Evolutionary conservation across 306 rosid species (phyloP).

Genomic region (Astragalus membranaceus): DNA sequence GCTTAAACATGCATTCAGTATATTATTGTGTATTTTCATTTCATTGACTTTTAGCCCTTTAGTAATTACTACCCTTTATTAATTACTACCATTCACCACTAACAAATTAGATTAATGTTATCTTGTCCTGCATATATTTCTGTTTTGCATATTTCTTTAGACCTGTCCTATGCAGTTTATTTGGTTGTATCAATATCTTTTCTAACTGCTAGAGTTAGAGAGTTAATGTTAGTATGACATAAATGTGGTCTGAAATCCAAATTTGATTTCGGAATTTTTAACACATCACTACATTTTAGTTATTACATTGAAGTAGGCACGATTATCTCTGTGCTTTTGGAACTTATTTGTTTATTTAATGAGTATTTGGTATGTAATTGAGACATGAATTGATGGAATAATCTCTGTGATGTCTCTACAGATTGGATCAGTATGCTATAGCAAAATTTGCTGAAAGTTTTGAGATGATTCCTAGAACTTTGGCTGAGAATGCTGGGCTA

Average conservation of each 20-base stretch:
- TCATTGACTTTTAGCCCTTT: background rate
- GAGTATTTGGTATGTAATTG: background rate
- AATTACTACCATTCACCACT: too few species aligned
- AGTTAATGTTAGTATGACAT: background rate
- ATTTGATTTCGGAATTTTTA: background rate
- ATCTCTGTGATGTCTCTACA: slow-evolving; percentile 31
- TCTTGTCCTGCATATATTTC: background rate
- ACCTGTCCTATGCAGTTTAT: background rate
- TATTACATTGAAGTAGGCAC: background rate
- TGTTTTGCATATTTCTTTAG: background rate
- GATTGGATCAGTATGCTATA: slow-evolving; percentile 97
- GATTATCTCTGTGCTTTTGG: background rate
- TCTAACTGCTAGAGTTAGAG: background rate
- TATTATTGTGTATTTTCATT: background rate
- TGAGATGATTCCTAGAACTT: slow-evolving; percentile 88
- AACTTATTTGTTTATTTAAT: background rate
- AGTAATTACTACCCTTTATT: too few species aligned
- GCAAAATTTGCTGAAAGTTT: slow-evolving; percentile 95
- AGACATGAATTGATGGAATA: background rate
- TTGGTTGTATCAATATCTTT: background rate
- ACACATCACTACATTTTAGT: background rate
- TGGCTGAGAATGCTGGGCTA: slow-evolving; percentile 94
- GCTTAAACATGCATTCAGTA: background rate
- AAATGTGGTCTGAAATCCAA: background rate
- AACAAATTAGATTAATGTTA: background rate